Evolutionary conservation across 805 yeast species (phyloP).

Genomic region (Suhomyces emberorum): DNA sequence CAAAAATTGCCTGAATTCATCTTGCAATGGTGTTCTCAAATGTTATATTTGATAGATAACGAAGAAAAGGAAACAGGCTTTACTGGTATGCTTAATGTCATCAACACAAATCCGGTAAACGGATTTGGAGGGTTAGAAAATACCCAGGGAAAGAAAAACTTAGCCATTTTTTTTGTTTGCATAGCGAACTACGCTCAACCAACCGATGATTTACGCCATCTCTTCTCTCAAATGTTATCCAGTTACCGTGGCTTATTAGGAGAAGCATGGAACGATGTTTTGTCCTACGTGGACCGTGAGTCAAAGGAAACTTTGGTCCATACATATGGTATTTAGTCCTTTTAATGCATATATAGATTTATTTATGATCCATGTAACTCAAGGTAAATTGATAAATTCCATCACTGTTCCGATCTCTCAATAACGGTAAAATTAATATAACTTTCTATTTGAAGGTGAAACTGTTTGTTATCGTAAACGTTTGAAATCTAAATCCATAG

Average conservation of each 20-base stretch:
- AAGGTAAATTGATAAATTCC: too few species aligned
- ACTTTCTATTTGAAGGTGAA: too few species aligned
- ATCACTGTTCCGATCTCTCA: too few species aligned
- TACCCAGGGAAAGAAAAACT: slow-evolving; percentile 42
- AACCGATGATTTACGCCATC: slow-evolving; percentile 39
- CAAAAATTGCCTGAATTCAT: slow-evolving; percentile 58
- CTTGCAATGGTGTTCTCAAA: slow-evolving; percentile 66
- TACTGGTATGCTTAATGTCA: slow-evolving; percentile 73
- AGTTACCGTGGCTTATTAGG: slow-evolving; percentile 51
- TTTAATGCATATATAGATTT: too few species aligned
- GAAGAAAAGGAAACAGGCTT: slow-evolving; percentile 88
- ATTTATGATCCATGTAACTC: too few species aligned
- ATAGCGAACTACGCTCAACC: slow-evolving; percentile 56
- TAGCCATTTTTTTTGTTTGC: slow-evolving; percentile 56
- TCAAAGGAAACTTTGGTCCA: slow-evolving; percentile 20
- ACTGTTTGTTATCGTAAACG: too few species aligned
- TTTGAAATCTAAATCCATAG: too few species aligned
- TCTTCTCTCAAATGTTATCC: slow-evolving; percentile 43
- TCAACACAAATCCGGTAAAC: slow-evolving; percentile 60
- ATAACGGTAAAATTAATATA: too few species aligned
- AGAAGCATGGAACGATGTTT: slow-evolving; percentile 29
- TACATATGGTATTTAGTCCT: slow-evolving; percentile 16
- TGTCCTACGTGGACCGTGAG: slow-evolving; percentile 30
- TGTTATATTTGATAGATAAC: slow-evolving; percentile 67
- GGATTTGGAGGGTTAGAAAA: slow-evolving; percentile 50